Percentiles rank a stretch among this genome's conserved stretches.
Evolutionary conservation across 164 flowering plant species (phyloP).

Genomic region (Vitis vinifera): ASM3070453v1 NC_081810.1:7661501-7662000

Average conservation of each 20-base stretch:
- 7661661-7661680: slow-evolving; percentile 59
- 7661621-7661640: slow-evolving; percentile 17
- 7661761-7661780: slow-evolving; percentile 7
- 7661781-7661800: slow-evolving; percentile 29
- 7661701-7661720: slow-evolving; percentile 22
- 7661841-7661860: slow-evolving; percentile 15
- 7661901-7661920: not conserved
- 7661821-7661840: not conserved
- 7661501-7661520: too few relatives aligned
- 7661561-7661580: not conserved
- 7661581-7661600: slow-evolving; percentile 14
- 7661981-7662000: not conserved
- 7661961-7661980: not conserved
- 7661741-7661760: slow-evolving; percentile 21
- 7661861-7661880: not conserved
- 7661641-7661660: slow-evolving; percentile 31
- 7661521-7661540: not conserved
- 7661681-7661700: slow-evolving; percentile 12
- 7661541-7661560: not conserved
- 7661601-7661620: not conserved
- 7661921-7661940: not conserved
- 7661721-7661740: slow-evolving; percentile 33
- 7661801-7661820: slow-evolving; percentile 25
- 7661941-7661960: slow-evolving; percentile 1
- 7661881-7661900: too few relatives aligned